Base-by-base conservation (phyloP, 2,329 filamentous ascomycete species). In the Xylaria sp. region DNA sequence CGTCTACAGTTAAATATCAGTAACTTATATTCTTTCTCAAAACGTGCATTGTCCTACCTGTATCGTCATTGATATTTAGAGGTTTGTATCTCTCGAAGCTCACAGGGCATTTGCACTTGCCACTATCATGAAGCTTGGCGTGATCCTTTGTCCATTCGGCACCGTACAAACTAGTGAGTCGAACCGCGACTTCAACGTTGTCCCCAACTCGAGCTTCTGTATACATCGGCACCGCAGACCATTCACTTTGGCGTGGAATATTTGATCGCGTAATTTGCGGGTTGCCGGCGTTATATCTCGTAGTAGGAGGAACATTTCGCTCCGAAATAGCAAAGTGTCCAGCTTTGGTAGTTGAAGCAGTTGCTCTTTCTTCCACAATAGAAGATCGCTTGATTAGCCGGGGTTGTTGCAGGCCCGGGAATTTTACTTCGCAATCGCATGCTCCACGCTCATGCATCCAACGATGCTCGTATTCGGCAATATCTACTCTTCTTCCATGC, bases 401-500 rank as follows among this genome's bases (percentile, higher is more conserved):
- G 0, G 82, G 81, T 23, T 75, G 75, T 60, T 77, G 72, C 0
- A 81, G 72, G 21, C 77, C 74, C 0, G 82, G 82, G 63, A 84
- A 84, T 1, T 71, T 40, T 1, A 81, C 78, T 0, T 75, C 71
- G 60, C 82, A 84, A 27, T 72, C 72, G 65, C 82, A 84, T 6
- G 74, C 81, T 2, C 82, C 82, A n/a, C 82, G 80, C 72, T 81
- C 80, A 73, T 84, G 82, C 73, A 83, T 80, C 76, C 79, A 84
- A 13, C 79, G 79, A 71, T 84, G 82, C 76, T 83, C 81, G 67
- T 75, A 77, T 72, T 83, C 81, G 5, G 79, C 72, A 55, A 83
- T 80, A 63, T 83, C 76, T 0, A 82, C 78, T 64, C 75, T 80
- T 21, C 82, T 79, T 32, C 75, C 76, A 73, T 84, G 82, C 0